Percentiles rank a stretch among this genome's conserved stretches.
Conservation (phyloP, 2,329 filamentous ascomycete species). For the Canariomyces notabilis region DNA sequence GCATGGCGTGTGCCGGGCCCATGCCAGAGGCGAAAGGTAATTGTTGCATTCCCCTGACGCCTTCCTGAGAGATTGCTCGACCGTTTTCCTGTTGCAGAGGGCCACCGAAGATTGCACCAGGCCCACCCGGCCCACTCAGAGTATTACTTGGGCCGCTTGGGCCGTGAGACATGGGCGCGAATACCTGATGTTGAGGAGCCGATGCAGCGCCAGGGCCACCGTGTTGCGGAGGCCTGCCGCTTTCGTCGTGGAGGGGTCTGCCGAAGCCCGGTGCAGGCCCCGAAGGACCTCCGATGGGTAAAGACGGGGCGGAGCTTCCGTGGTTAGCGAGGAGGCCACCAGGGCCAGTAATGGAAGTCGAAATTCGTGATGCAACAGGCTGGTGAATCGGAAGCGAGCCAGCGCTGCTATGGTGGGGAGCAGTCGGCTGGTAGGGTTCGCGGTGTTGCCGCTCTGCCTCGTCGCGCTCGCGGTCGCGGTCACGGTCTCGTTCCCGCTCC, state of each 20-base stretch:
- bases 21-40: conserved; percentile 47
- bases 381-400: conserved; percentile 90
- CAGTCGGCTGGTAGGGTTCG: conserved; percentile 59
- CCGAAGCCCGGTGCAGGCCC: conserved; percentile 49
- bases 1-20: conserved; percentile 33
- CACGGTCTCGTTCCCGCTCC: conserved; percentile 52
- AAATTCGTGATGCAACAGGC: conserved; percentile 76
- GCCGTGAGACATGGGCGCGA: conserved; percentile 48
- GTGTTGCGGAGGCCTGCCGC: conserved; percentile 48
- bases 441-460: conserved; percentile 57
- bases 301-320: conserved; percentile 52
- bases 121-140: conserved; percentile 54
- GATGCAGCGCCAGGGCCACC: conserved; percentile 43
- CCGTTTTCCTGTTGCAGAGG: conserved; percentile 58
- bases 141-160: conserved; percentile 47
- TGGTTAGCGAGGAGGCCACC: conserved; percentile 79
- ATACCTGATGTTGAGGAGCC: conserved; percentile 52
- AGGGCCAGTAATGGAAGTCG: conserved; percentile 83
- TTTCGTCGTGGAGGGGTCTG: conserved; percentile 49
- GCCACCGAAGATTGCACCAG: conserved; percentile 63
- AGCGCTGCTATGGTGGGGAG: conserved; percentile 80
- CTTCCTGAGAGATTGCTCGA: conserved; percentile 51
- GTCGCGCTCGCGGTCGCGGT: conserved; percentile 57
- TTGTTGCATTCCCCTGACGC: conserved; percentile 57
- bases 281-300: conserved; percentile 48